Conservation (phyloP, 768 basidiomycete genomes). For the Naganishia randhawae region DNA sequence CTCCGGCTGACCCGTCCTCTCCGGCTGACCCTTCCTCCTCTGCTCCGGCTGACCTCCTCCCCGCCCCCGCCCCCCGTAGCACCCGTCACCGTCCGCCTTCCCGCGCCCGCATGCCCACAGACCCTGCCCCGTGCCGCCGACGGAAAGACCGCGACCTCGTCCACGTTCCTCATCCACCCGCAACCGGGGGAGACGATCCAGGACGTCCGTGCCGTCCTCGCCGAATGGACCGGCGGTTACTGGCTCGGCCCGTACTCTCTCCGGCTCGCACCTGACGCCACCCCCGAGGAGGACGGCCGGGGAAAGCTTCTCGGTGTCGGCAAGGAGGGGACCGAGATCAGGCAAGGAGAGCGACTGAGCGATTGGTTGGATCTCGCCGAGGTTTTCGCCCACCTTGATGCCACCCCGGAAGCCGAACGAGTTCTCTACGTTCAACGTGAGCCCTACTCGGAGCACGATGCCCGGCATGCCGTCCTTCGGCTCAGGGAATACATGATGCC, state of each 20-base stretch:
- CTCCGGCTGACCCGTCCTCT: no score
- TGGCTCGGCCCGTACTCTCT: constrained; percentile 54
- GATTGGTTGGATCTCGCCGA: constrained; percentile 53
- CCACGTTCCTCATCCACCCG: constrained; percentile 40
- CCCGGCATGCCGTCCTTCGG: constrained; percentile 52
- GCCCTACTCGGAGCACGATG: constrained; percentile 51
- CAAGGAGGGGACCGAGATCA: constrained; percentile 41
- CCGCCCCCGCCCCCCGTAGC: constrained; percentile 31
- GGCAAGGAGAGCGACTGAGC: constrained; percentile 49
- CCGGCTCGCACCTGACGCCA: constrained; percentile 28
- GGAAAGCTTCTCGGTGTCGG: constrained; percentile 41
- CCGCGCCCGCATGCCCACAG: constrained; percentile 38
- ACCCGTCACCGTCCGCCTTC: constrained; percentile 43
- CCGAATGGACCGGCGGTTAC: constrained; percentile 53
- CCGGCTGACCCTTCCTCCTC: constrained; percentile 12
- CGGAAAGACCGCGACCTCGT: constrained; percentile 18
- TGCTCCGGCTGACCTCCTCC: background rate
- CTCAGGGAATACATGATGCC: constrained; percentile 47
- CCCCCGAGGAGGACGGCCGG: constrained; percentile 28
- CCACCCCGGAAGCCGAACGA: constrained; percentile 33
- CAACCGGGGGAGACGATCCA: constrained; percentile 49
- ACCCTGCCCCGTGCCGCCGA: constrained; percentile 37
- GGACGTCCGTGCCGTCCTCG: constrained; percentile 50
- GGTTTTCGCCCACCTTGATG: constrained; percentile 48
- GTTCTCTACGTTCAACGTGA: constrained; percentile 52